Evolutionary conservation across 1,139 yeast genomes (phyloP), one percentile per base, ranked within the genome.

Genomic region (Petasospora fabianii): DNA sequence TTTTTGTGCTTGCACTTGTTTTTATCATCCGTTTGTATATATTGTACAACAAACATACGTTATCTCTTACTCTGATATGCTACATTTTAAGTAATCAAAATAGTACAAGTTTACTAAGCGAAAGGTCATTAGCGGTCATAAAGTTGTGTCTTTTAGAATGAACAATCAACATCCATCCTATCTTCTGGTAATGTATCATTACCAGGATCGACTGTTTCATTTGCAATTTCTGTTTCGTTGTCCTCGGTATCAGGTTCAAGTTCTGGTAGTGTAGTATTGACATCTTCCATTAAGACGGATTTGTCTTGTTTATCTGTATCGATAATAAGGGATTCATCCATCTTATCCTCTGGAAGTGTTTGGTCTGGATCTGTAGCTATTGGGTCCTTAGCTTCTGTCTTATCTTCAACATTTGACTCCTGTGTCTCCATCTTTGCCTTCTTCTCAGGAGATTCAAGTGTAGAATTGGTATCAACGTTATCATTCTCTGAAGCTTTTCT

Each of bases 101-200:
- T n/a, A n/a, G n/a, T n/a, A n/a, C n/a, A n/a, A n/a, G n/a, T n/a
- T n/a, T n/a, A n/a, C n/a, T n/a, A n/a, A n/a, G n/a, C n/a, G n/a
- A n/a, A n/a, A n/a, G n/a, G n/a, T n/a, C n/a, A n/a, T n/a, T n/a
- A n/a, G n/a, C n/a, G n/a, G n/a, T n/a, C n/a, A n/a, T n/a, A n/a
- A n/a, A n/a, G 13, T 22, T 10, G 12, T 22, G n/a, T 20, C 9
- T 20, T 12, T 13, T 13, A 6, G 11, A 17, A 10, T 21, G 24
- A 29, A 33, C 26, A 29, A 34, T 47, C 51, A 11, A 47, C 10
- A 30, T 50, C 55, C 57, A 53, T 53, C 29, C 41, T 42, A 34
- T 51, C 55, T 17, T 48, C 55, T 9, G 50, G 53, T 3, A 46
- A 30, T 0, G 53, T 50, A 2, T 43, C 39, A 28, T 49, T 42